Percentiles rank a stretch among this genome's conserved stretches.
Evolutionary conservation across 805 yeast genomes (phyloP).

Genomic region (Diddensiella santjacobensis): DNA sequence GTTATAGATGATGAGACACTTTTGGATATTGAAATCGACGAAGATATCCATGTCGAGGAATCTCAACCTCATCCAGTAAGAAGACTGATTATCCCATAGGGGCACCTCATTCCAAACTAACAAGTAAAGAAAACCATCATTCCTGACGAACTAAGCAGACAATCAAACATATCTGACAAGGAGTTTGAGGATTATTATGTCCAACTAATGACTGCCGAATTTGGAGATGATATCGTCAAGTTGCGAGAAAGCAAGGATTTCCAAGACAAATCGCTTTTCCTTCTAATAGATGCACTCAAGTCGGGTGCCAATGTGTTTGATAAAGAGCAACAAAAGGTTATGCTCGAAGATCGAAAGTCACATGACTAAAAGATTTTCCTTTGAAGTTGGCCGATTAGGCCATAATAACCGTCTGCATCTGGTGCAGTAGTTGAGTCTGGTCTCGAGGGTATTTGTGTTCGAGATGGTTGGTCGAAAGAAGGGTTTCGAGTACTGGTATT

Average conservation of each 20-base stretch:
- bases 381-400: slow-evolving; percentile 22
- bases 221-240: slow-evolving; percentile 42
- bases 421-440: background rate
- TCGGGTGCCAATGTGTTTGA: slow-evolving; percentile 37
- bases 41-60: slow-evolving; percentile 3
- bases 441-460: background rate
- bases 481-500: slow-evolving; percentile 1
- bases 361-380: slow-evolving; percentile 19
- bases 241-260: slow-evolving; percentile 45
- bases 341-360: slow-evolving; percentile 7
- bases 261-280: slow-evolving; percentile 30
- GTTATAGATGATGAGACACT: slow-evolving; percentile 4
- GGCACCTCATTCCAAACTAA: too few species aligned
- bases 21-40: slow-evolving; percentile 21
- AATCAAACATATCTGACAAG: slow-evolving; percentile 5
- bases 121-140: slow-evolving; percentile 8
- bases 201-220: slow-evolving; percentile 41
- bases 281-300: slow-evolving; percentile 35
- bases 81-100: background rate
- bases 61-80: slow-evolving; percentile 2
- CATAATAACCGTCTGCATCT: slow-evolving; percentile 16
- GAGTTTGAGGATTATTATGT: slow-evolving; percentile 40
- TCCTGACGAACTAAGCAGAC: slow-evolving; percentile 6
- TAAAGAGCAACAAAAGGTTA: slow-evolving; percentile 27
- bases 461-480: slow-evolving; percentile 3